Percentiles rank a stretch among this genome's conserved stretches.
phyloP scores from a whole-genome alignment of 441 rosid species.

The Isatis lusitanica region DNA sequence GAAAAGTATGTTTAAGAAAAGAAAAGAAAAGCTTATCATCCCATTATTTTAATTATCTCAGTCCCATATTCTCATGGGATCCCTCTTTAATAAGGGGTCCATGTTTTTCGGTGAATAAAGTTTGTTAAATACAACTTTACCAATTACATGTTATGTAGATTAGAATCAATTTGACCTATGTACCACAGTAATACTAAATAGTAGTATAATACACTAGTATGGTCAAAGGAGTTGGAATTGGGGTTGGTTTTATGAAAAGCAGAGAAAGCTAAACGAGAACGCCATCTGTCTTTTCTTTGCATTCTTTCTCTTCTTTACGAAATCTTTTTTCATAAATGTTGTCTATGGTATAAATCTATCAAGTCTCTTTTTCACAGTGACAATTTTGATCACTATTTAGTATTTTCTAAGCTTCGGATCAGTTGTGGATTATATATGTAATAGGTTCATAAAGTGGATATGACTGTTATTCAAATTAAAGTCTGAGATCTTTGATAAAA shows the following conservation, averaged over 20 bases:
- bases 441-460: not conserved
- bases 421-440: not conserved
- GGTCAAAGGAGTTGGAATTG: constrained; percentile 38
- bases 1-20: not conserved
- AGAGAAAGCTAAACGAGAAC: constrained; percentile 28
- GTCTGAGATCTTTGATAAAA: not conserved
- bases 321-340: not conserved
- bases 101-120: not conserved
- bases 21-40: not conserved
- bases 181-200: not conserved
- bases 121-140: constrained; percentile 6
- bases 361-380: not conserved
- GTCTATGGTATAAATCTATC: not conserved
- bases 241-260: constrained; percentile 30
- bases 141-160: not conserved
- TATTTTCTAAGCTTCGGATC: not conserved
- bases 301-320: constrained; percentile 24
- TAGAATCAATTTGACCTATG: not conserved
- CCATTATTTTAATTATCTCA: not conserved
- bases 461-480: not conserved
- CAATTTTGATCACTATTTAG: not conserved
- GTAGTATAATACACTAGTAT: not conserved
- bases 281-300: constrained; percentile 19
- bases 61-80: constrained; percentile 8
- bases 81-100: constrained; percentile 21